phyloP scores from a whole-genome alignment of 257 asterid genomes.

The Datura wrightii region DNA sequence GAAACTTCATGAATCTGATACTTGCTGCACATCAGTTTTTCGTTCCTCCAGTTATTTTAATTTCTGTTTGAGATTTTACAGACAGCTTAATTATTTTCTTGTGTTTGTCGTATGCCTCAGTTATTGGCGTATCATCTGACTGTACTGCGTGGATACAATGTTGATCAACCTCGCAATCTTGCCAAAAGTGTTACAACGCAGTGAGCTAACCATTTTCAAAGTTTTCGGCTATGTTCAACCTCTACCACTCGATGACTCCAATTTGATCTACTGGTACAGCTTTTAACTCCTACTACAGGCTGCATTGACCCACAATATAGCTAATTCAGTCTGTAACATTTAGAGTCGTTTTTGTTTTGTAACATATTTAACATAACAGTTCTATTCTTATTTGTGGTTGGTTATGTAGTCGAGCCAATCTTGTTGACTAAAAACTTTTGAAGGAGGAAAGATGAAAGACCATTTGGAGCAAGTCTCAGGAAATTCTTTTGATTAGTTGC shows the following conservation, averaged over 20 bases:
- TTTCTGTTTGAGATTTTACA: neutral
- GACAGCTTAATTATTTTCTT: neutral
- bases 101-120: constrained; percentile 48
- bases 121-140: constrained; percentile 95
- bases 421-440: neutral
- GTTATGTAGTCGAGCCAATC: constrained; percentile 19
- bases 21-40: neutral
- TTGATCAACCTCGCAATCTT: constrained; percentile 98
- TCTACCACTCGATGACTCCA: neutral
- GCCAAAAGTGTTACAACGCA: constrained; percentile 98
- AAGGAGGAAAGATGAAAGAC: neutral
- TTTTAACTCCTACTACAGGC: neutral
- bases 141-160: constrained; percentile 89
- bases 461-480: neutral
- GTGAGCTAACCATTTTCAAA: constrained; percentile 40
- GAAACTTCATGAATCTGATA: neutral
- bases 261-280: constrained; percentile 7
- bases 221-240: neutral
- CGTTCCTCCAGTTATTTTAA: neutral
- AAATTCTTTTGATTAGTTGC: neutral
- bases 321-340: neutral
- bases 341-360: neutral
- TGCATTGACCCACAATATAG: neutral
- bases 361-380: neutral
- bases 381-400: neutral